phyloP scores from a whole-genome alignment of 495 filamentous ascomycete genomes.

The Geopyxis carbonaria region DNA sequence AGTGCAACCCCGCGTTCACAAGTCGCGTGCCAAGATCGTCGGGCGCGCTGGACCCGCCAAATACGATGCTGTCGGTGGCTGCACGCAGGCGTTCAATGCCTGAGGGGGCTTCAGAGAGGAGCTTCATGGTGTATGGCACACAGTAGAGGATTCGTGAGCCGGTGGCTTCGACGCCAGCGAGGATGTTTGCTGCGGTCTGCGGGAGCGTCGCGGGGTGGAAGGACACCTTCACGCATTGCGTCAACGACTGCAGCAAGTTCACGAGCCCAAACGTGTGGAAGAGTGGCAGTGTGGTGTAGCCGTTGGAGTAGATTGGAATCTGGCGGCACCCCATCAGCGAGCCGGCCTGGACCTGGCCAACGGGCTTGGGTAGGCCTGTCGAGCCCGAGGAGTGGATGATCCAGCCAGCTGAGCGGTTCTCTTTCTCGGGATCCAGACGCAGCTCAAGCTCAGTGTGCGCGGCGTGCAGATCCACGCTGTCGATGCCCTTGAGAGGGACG shows the following conservation, averaged over 20 bases:
- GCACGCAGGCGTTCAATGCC: constrained; percentile 32
- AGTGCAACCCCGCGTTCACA: constrained; percentile 31
- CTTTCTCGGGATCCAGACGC: constrained; percentile 26
- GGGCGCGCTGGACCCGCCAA: constrained; percentile 37
- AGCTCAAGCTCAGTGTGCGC: constrained; percentile 13
- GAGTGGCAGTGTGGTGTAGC: constrained; percentile 41
- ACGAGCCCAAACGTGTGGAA: constrained; percentile 38
- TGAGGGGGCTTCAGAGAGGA: constrained; percentile 33
- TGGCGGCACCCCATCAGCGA: constrained; percentile 28
- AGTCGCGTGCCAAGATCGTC: constrained; percentile 42
- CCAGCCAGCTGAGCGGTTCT: constrained; percentile 27
- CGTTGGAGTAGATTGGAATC: constrained; percentile 27
- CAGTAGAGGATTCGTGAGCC: constrained; percentile 35
- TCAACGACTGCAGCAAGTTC: constrained; percentile 34
- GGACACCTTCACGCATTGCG: constrained; percentile 33
- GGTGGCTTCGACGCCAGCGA: constrained; percentile 32
- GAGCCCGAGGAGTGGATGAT: constrained; percentile 44
- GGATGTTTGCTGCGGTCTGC: constrained; percentile 34
- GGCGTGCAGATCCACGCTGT: no score
- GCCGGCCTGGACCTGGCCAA: constrained; percentile 25
- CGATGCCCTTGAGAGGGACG: no score
- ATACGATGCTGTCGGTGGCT: constrained; percentile 32
- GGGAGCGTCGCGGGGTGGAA: constrained; percentile 39
- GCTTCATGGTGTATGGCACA: constrained; percentile 41
- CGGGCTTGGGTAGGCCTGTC: constrained; percentile 40